These are phyloP conservation scores for Fusarium torreyae DNA, from an alignment of 2,329 filamentous ascomycete species.

Conservation along the genomic window DNA sequence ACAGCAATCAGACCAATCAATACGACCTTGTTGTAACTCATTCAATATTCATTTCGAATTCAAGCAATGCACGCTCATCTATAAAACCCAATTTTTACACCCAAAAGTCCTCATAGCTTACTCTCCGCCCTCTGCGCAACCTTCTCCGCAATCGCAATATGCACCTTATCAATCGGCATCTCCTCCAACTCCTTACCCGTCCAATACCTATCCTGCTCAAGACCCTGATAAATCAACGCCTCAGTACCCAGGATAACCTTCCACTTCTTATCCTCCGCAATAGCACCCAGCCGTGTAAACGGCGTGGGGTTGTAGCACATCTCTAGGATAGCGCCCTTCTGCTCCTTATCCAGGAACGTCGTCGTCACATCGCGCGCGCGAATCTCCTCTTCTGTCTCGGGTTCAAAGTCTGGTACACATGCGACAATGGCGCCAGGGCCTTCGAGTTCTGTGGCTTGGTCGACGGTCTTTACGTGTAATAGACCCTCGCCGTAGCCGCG, in stretches of 20 bases:
- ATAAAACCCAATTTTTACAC: neutral
- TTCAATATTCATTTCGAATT: neutral
- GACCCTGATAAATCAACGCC: constrained; percentile 82
- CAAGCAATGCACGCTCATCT: constrained; percentile 33
- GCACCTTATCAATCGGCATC: constrained; percentile 55
- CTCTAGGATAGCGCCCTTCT: constrained; percentile 80
- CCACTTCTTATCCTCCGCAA: constrained; percentile 76
- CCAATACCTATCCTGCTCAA: constrained; percentile 79
- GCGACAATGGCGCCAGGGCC: constrained; percentile 78
- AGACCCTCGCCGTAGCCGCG: constrained; percentile 73
- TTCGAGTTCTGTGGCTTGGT: constrained; percentile 72
- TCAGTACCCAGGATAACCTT: constrained; percentile 82
- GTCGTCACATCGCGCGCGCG: constrained; percentile 70
- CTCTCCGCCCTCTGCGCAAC: constrained; percentile 46
- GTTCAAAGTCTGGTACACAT: constrained; percentile 84
- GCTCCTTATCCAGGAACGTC: constrained; percentile 61
- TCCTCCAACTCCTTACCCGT: constrained; percentile 72
- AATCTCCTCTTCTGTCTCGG: constrained; percentile 74
- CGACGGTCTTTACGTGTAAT: constrained; percentile 71
- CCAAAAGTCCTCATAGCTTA: constrained; percentile 29
- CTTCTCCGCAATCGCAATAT: constrained; percentile 47
- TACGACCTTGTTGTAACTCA: no score
- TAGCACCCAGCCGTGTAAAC: constrained; percentile 74
- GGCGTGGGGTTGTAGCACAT: constrained; percentile 88
- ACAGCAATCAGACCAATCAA: no score